Evolutionary conservation across 1,284 basidiomycete genomes (phyloP).

Genomic region (Cutaneotrichosporon sp.): DNA sequence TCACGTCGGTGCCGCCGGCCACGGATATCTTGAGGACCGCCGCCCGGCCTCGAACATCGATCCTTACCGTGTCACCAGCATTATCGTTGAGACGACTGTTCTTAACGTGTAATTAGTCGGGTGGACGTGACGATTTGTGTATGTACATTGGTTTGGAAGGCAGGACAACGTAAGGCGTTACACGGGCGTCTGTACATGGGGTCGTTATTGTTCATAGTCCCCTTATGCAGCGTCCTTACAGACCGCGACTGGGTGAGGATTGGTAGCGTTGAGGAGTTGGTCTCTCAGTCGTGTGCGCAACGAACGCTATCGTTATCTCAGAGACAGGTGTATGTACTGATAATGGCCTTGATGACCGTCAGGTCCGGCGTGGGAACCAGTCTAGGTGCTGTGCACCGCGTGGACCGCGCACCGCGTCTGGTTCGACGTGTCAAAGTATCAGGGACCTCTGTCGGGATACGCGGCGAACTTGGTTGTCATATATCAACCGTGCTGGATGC

Average conservation of each 20-base stretch:
- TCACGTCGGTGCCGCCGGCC: slow-evolving; percentile 86
- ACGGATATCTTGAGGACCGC: slow-evolving; percentile 94
- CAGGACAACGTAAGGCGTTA: not conserved
- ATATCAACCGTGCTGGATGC: too few relatives aligned
- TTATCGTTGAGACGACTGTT: slow-evolving; percentile 87
- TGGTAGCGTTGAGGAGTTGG: not conserved
- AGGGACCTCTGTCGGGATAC: not conserved
- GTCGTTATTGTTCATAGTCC: slow-evolving; percentile 6
- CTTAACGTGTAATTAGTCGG: slow-evolving; percentile 32
- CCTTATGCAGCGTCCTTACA: not conserved
- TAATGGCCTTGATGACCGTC: not conserved
- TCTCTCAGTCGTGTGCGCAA: not conserved
- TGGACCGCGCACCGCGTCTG: not conserved
- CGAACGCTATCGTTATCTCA: not conserved
- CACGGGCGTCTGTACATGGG: slow-evolving; percentile 5
- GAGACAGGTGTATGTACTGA: too few relatives aligned
- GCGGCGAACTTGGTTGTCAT: not conserved
- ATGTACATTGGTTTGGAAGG: slow-evolving; percentile 14
- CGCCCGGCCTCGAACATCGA: slow-evolving; percentile 97
- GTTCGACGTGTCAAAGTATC: not conserved
- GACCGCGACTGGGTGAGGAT: not conserved
- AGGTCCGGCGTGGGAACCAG: not conserved
- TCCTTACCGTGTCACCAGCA: slow-evolving; percentile 72
- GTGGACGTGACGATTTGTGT: slow-evolving; percentile 4
- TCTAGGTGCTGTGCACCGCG: not conserved